These are phyloP conservation scores for Tothia fuscella DNA, from an alignment of 2,329 filamentous ascomycete species.

Conservation along the genomic window DNA sequence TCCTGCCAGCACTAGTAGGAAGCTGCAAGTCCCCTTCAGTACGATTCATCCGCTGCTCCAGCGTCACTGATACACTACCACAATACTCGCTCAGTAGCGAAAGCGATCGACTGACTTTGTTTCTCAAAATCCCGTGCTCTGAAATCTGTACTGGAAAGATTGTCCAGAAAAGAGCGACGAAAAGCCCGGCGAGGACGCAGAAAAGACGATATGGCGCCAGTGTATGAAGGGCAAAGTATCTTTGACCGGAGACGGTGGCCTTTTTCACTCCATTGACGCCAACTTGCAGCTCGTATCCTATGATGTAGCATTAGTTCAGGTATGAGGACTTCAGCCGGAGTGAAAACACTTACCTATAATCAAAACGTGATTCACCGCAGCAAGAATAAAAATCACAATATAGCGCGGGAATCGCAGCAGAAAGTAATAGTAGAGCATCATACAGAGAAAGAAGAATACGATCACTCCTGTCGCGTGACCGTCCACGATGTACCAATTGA, in stretches of 20 bases:
- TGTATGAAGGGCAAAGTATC: background rate
- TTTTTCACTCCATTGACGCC: background rate
- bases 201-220: slow-evolving; percentile 3
- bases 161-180: background rate
- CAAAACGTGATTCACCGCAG: background rate
- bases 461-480: background rate
- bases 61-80: background rate
- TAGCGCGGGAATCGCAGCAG: background rate
- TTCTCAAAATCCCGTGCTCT: background rate
- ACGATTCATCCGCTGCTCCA: background rate
- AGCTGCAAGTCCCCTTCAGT: background rate
- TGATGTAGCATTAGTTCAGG: background rate
- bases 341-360: slow-evolving; percentile 1
- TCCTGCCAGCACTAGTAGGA: background rate
- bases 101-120: background rate
- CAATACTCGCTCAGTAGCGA: background rate
- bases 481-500: slow-evolving; percentile 5
- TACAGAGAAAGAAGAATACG: background rate
- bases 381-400: background rate
- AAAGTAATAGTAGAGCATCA: background rate
- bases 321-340: background rate
- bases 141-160: slow-evolving; percentile 3
- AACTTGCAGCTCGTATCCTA: slow-evolving; percentile 3
- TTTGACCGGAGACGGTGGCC: background rate
- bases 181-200: background rate